These are phyloP conservation scores for Aspergillus taichungensis DNA, from an alignment of 495 filamentous ascomycete species.

Conservation along the genomic window DNA sequence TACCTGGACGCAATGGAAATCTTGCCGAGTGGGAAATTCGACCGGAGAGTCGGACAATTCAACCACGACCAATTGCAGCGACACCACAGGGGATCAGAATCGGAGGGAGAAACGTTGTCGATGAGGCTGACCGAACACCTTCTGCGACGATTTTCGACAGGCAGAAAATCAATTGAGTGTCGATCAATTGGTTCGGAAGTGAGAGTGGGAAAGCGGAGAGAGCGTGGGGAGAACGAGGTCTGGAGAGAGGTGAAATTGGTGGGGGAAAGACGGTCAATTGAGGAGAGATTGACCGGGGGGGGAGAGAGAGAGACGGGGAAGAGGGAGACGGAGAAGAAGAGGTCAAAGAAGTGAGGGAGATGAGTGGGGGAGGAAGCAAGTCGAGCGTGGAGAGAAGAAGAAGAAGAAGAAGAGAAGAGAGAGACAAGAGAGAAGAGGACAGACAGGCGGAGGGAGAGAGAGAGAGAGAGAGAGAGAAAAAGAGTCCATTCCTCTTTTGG, in stretches of 20 bases:
- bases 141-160: no score
- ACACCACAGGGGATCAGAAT: no score
- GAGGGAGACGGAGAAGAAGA: constrained; percentile 4
- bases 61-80: no score
- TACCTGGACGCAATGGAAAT: no score
- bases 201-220: constrained; percentile 12
- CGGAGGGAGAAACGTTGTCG: no score
- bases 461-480: background rate
- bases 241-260: constrained; percentile 8
- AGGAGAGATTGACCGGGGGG: background rate
- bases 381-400: constrained; percentile 5
- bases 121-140: no score
- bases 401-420: constrained; percentile 4
- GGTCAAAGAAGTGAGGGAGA: constrained; percentile 23
- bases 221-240: constrained; percentile 2
- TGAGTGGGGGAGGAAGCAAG: background rate
- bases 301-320: constrained; percentile 7
- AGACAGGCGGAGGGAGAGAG: constrained; percentile 15
- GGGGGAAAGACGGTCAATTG: constrained; percentile 12
- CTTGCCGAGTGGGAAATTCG: no score
- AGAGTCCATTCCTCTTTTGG: background rate
- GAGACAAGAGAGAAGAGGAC: constrained; percentile 21
- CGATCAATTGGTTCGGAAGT: no score
- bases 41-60: no score
- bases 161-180: no score